Base-by-base conservation (phyloP, 352 stramenopile species). In the Phytophthora pini region DNA sequence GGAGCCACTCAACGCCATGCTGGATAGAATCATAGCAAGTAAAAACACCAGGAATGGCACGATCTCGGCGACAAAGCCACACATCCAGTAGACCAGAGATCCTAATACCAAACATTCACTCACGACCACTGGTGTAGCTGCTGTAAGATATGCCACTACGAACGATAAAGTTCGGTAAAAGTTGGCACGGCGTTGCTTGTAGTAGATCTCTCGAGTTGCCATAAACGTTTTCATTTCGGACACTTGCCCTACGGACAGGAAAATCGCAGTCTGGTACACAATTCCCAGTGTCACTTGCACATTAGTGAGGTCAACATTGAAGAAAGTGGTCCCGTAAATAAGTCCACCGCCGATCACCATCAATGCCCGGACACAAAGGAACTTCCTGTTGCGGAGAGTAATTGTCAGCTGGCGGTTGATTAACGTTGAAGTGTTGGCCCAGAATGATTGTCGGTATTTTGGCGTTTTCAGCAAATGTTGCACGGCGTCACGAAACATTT, bases 221-320 rank as follows among this genome's bases (percentile, higher is more conserved):
- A 55, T 44, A 31, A 55, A 55, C 11, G 48, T 31, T 9, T 31
- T 32, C 9, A 55, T 55, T 39, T 55, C 48, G 8, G 48, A 55
- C 4, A 22, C 24, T 22, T 55, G 48, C 10, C 48, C 48, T 12
- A 55, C 48, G 1, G 48, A 55, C 17, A 55, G 31, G 13, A 55
- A 55, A 20, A 55, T 55, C 41, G 48, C 31, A 29, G 48, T 55
- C 31, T 55, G 48, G 31, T 55, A 55, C 31, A 55, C 48, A 55
- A 55, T 55, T 29, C 48, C 48, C 31, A 55, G 22, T 17, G 48
- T 44, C n/a, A 55, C 48, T 26, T 55, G 31, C 6, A 55, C 48
- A 34, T 55, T 55, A 17, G 48, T 43, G 31, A 44, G 31, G 17
- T 55, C 48, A 31, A 44, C 48, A 13, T 32, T 32, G 31, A 44